These are phyloP conservation scores for Metarhizium sp. DNA, from an alignment of 2,329 filamentous ascomycete genomes.

Conservation along the genomic window DNA sequence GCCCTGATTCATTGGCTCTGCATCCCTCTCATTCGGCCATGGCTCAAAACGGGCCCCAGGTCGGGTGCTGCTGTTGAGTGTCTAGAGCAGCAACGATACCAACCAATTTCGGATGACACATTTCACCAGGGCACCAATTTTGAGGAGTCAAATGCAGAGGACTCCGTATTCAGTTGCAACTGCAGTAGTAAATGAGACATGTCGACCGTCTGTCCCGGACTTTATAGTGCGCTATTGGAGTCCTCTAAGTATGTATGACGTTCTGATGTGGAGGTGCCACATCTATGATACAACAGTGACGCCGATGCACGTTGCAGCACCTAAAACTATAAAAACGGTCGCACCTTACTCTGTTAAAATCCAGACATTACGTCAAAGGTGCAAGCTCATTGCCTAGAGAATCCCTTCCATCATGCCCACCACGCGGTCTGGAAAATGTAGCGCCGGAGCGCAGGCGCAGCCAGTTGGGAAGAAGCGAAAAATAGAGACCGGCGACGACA, in stretches of 20 bases:
- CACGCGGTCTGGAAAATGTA: not conserved
- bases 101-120: too few species aligned
- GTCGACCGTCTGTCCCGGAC: too few species aligned
- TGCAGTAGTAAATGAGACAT: too few species aligned
- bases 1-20: too few species aligned
- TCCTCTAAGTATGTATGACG: not conserved
- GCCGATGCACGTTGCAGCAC: not conserved
- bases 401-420: not conserved
- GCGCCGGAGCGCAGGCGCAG: not conserved
- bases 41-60: too few species aligned
- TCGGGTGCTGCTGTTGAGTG: too few species aligned
- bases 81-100: too few species aligned
- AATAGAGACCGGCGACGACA: not conserved
- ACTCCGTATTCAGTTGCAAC: too few species aligned
- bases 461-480: not conserved
- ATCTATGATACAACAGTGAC: not conserved
- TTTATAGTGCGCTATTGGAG: too few species aligned
- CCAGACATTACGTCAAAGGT: not conserved
- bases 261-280: not conserved
- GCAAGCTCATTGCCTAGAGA: not conserved
- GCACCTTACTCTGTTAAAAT: not conserved
- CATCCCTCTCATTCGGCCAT: too few species aligned
- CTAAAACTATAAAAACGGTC: not conserved
- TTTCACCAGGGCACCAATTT: too few species aligned
- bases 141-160: too few species aligned